Base-by-base conservation (phyloP, 345 rosid genomes). In the Eucalyptus pauciflora region DNA sequence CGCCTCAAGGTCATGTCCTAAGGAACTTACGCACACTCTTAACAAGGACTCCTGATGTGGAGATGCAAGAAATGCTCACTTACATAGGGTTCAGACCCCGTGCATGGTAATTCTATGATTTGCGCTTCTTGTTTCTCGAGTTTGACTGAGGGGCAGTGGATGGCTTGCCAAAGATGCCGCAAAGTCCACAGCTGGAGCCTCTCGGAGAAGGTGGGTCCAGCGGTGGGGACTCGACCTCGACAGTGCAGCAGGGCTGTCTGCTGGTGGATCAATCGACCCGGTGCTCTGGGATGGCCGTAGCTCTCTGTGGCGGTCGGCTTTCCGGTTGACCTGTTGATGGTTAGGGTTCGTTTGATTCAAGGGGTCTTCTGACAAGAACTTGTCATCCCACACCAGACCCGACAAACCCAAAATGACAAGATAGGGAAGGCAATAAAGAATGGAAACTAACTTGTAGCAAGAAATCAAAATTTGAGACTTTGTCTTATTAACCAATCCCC, bases 191-290 rank as follows among this genome's bases (percentile, higher is more conserved):
- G n/a, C 93, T 94, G 24, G 91, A 90, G 85, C 94, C 91, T 88
- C 94, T 95, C 12, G 97, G 99, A 79, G 99, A 94, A 18, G 97
- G 96, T 2, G 97, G 99, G 89, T 95, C 98, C 54, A 85, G 85
- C n/a, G 1, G 94, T 89, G 92, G 81, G 85, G 88, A 80, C 48
- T 76, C 41, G 9, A 48, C 54, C 76, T 31, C 56, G 46, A 43
- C 4, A 29, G 62, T 67, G 45, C 80, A 88, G 91, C 4, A 93
- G 92, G 48, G 92, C 93, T 10, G 95, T 91, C 87, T 90, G 86
- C 93, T 90, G 45, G 51, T 90, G 89, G 89, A 88, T 80, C 37
- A 5, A 83, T 83, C 5, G 94, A 88, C 10, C 90, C 93, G 7
- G 24, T 56, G 51, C 50, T 89, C 85, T 56, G 79, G 20, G 92